Base-by-base conservation (phyloP, 1,139 yeast species). In the Hansenula lynferdii region DNA sequence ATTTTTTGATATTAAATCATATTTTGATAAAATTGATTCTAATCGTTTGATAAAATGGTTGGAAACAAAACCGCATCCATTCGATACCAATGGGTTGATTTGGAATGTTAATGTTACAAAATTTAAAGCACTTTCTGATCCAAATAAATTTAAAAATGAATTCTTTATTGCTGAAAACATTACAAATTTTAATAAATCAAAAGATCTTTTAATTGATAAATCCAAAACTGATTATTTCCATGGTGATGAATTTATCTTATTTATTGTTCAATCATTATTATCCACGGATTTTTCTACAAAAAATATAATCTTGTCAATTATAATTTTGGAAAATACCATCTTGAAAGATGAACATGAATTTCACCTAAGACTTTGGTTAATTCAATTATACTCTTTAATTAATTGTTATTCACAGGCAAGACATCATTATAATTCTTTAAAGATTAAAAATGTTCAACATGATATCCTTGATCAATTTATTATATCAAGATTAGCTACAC, bases 361-460 rank as follows among this genome's bases (percentile, higher is more conserved):
- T 52, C 77, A 74, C 51, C 61, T 83, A 18, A 72, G 80, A 40
- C 60, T 85, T 15, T 85, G 95, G 92, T 64, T 89, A 31, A 69
- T 85, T 39, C 72, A 77, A 28, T 57, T 87, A 5, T 85, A 85
- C 56, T 66, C 75, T 14, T 62, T 71, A 28, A 55, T 87, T 10
- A 87, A 89, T 34, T 67, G 79, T 10, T 68, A 68, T 27, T 58
- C 72, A 3, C 58, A 65, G 34, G 80, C 92, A 4, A 51, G 62
- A 14, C 63, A 62, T 10, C 75, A 79, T 39, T 80, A 71, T 54
- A 64, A 74, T 8, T 52, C 66, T 0, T 62, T 92, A 38, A 75
- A 78, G 34, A 75, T 89, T 45, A 85, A 84, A 53, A 82, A 82
- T 65, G 62, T 89, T 11, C 98, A 92, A 59, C 69, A 75, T 45